These are phyloP conservation scores for Trichoderma virens DNA, from an alignment of 495 filamentous ascomycete genomes.

Conservation along the genomic window DNA sequence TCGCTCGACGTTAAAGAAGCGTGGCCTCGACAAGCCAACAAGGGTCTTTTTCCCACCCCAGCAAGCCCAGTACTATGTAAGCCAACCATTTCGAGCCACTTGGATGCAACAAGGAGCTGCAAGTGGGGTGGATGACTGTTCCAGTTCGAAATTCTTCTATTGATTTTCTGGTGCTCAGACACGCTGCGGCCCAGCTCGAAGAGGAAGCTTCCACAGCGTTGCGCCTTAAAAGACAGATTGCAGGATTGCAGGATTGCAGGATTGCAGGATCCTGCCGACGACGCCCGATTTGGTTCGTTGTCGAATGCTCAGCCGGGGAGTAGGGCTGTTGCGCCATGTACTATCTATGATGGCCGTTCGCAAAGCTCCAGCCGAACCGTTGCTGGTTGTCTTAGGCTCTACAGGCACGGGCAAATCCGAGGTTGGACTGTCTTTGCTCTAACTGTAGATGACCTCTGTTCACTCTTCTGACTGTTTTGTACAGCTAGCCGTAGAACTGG, in stretches of 20 bases:
- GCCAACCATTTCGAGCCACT: conserved; percentile 4
- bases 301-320: not conserved
- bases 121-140: not conserved
- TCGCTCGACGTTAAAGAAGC: conserved; percentile 7
- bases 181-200: not conserved
- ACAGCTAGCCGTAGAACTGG: conserved; percentile 88
- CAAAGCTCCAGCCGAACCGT: conserved; percentile 37
- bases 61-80: no score
- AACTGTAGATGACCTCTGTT: conserved; percentile 12
- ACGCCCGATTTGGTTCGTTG: not conserved
- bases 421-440: conserved; percentile 41
- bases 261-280: not conserved
- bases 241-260: no score
- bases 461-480: conserved; percentile 7
- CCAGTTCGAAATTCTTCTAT: not conserved
- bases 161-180: not conserved
- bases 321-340: conserved; percentile 12
- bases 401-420: conserved; percentile 99
- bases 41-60: not conserved
- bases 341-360: conserved; percentile 18
- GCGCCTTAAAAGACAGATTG: not conserved
- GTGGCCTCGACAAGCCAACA: not conserved
- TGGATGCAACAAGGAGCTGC: not conserved
- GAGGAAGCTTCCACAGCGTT: not conserved
- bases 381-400: conserved; percentile 81